Conservation (phyloP, 768 basidiomycete genomes). For the Mycena amicta region DNA sequence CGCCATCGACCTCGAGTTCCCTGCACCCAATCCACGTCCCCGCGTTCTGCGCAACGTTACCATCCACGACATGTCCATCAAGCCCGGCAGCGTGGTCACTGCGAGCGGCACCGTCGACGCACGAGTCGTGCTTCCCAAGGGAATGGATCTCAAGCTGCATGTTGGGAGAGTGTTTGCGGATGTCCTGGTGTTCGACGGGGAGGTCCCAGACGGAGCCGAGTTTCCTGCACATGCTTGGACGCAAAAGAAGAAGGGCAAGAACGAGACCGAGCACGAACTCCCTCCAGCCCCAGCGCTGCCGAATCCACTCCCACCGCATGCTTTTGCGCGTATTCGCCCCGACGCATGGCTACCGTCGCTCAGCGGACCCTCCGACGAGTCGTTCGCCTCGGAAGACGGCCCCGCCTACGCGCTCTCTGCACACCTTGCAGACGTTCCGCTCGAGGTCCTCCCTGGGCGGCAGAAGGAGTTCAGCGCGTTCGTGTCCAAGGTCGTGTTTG, state of each 20-base stretch:
- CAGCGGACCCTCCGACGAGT: conserved; percentile 39
- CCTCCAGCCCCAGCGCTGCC: conserved; percentile 57
- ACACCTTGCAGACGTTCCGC: conserved; percentile 69
- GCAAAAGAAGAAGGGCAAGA: background rate
- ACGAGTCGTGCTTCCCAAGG: conserved; percentile 65
- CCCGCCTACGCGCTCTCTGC: conserved; percentile 63
- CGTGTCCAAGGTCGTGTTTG: conserved; percentile 62
- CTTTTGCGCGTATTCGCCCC: conserved; percentile 77
- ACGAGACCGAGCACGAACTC: conserved; percentile 6
- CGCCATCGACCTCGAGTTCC: conserved; percentile 56
- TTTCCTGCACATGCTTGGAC: no score
- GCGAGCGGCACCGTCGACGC: conserved; percentile 74
- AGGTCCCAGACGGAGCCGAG: conserved; percentile 42
- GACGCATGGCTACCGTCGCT: conserved; percentile 63
- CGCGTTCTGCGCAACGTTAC: conserved; percentile 71
- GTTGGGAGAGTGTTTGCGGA: conserved; percentile 75
- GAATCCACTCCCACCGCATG: conserved; percentile 66
- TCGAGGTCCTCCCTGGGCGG: conserved; percentile 78
- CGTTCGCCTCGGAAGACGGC: conserved; percentile 36
- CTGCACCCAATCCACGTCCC: conserved; percentile 65
- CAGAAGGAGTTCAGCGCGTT: conserved; percentile 77
- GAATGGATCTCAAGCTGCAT: conserved; percentile 65
- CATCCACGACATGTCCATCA: conserved; percentile 75
- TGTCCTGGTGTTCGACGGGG: conserved; percentile 77
- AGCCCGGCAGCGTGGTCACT: conserved; percentile 52